Percentiles rank a stretch among this genome's conserved stretches.
Evolutionary conservation across 2,329 filamentous ascomycete genomes (phyloP).

Genomic region (Rhynchosporium agropyri): DNA sequence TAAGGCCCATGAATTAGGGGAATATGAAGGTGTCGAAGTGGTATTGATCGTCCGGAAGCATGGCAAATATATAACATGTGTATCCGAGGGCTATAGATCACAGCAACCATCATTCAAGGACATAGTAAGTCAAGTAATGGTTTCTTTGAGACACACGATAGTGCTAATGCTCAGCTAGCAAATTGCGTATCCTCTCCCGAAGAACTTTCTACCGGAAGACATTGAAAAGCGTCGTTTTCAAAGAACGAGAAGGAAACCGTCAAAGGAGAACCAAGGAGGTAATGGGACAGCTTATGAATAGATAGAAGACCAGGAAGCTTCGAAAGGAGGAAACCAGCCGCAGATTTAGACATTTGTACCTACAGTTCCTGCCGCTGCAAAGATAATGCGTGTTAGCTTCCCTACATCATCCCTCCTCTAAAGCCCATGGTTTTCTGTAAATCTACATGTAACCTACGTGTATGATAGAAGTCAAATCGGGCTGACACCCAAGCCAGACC

Average conservation of each 20-base stretch:
- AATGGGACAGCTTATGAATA: neutral
- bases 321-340: neutral
- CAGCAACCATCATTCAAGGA: neutral
- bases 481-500: neutral
- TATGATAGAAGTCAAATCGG: neutral
- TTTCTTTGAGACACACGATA: neutral
- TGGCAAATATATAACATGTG: neutral
- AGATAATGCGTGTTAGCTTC: neutral
- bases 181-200: neutral
- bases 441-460: neutral
- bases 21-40: slow-evolving; percentile 12
- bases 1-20: slow-evolving; percentile 8
- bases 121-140: neutral
- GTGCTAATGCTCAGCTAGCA: neutral
- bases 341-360: slow-evolving; percentile 1
- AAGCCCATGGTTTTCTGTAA: neutral
- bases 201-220: slow-evolving; percentile 4
- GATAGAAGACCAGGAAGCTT: slow-evolving; percentile 2
- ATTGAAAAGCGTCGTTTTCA: neutral
- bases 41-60: neutral
- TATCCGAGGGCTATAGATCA: slow-evolving; percentile 4
- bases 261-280: neutral
- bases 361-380: neutral
- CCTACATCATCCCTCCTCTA: neutral
- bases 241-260: neutral